Evolutionary conservation across 805 yeast genomes (phyloP), one percentile per base, ranked within the genome.

Genomic region (Brettanomyces nanus): DNA sequence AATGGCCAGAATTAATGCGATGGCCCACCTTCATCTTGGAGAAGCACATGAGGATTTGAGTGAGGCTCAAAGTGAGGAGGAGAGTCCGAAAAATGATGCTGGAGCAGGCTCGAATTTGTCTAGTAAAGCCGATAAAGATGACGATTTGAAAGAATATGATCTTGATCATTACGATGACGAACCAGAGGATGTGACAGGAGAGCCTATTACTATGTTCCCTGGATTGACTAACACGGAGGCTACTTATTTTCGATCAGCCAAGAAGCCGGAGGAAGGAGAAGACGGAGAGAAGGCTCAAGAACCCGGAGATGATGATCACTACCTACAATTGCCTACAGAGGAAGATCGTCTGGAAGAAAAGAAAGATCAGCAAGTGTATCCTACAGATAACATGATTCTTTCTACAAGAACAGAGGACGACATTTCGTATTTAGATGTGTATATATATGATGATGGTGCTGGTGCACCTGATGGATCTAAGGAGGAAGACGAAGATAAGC

Each of bases 341-440:
- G 66, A 66, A 31, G 96, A 86, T 11, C 54, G 56, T 3, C 71
- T 72, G 32, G 94, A 87, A 58, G 96, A 85, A 45, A 80, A 80
- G 51, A 73, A 78, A 45, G 97, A 90, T 58, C 66, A 79, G 51
- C 95, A 85, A 55, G 77, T 92, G 29, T 79, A 82, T 51, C 90
- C 95, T 33, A 80, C 92, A 2, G 98, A 92, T 60, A 92, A 86
- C 56, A 63, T 92, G 65, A 73, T 92, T 22, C 70, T 92, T 47
- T 87, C 95, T 6, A 80, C 97, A 1, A 80, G 95, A 66, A 92
- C 98, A 3, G 97, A 92, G 56, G 98, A 92, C 59, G 97, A 90
- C 35, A 70, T 92, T 33, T 86, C 96, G 5, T 84, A 81, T 54
- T 67, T 92, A 53, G 97, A 92, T 53, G 94, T 90, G 3, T 90